A percentile compares a stretch with the other conserved stretches of the same genome.
These are phyloP conservation scores for Kondoa subrosea DNA, from an alignment of 768 basidiomycete species.

Conservation along the genomic window DNA sequence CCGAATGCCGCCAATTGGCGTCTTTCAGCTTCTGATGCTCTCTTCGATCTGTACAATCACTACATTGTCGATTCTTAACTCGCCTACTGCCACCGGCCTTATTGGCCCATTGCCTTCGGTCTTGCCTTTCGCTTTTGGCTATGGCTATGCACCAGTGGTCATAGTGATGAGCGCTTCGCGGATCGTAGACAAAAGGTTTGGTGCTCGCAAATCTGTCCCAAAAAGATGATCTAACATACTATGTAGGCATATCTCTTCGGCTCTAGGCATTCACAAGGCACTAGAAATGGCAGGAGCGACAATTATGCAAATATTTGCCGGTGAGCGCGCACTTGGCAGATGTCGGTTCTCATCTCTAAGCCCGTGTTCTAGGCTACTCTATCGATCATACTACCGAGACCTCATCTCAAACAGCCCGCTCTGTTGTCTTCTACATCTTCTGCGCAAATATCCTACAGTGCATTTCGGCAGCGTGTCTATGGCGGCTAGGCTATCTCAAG, in stretches of 20 bases:
- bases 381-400: neutral
- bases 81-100: neutral
- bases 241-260: neutral
- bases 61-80: neutral
- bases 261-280: neutral
- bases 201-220: neutral
- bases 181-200: neutral
- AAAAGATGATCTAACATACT: neutral
- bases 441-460: neutral
- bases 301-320: neutral
- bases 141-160: neutral
- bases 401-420: neutral
- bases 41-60: neutral
- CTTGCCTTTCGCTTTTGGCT: constrained; percentile 4
- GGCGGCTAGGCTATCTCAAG: neutral
- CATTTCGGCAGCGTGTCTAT: neutral
- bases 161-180: neutral
- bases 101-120: neutral
- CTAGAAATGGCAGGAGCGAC: neutral
- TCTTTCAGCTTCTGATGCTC: neutral
- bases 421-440: neutral
- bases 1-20: neutral
- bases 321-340: neutral
- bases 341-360: neutral
- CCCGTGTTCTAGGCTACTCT: neutral